Percentiles rank a stretch among this genome's conserved stretches.
These are phyloP conservation scores for Aureobasidium sp. DNA, from an alignment of 2,329 filamentous ascomycete genomes.

Conservation along the genomic window DNA sequence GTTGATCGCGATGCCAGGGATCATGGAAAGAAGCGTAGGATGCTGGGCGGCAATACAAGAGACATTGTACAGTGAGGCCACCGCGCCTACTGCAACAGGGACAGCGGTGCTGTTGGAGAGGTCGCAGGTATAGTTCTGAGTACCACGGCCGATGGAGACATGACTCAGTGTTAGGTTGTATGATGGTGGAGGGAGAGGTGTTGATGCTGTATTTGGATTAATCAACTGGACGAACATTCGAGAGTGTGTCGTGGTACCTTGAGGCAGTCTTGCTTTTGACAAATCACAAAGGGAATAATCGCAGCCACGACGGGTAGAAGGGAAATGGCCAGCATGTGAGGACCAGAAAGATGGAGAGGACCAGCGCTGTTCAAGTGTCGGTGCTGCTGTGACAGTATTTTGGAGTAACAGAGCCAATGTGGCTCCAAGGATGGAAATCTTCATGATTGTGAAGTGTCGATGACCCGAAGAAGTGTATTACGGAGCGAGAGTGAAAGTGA, in stretches of 20 bases:
- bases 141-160: conserved; percentile 80
- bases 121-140: conserved; percentile 87
- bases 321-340: background rate
- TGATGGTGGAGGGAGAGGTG: conserved; percentile 53
- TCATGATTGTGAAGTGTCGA: background rate
- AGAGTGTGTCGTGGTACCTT: conserved; percentile 2
- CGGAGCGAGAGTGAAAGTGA: background rate
- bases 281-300: conserved; percentile 10
- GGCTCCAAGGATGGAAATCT: background rate
- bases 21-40: conserved; percentile 56
- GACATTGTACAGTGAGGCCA: conserved; percentile 81
- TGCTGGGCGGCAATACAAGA: conserved; percentile 68
- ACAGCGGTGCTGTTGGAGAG: conserved; percentile 47
- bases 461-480: background rate
- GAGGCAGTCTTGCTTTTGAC: conserved; percentile 3
- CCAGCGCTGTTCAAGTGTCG: conserved; percentile 5
- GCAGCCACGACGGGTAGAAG: background rate
- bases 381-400: background rate
- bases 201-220: conserved; percentile 22
- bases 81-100: conserved; percentile 63
- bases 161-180: conserved; percentile 61
- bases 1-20: conserved; percentile 62
- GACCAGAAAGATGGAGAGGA: conserved; percentile 10
- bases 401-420: background rate
- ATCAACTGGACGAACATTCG: background rate